Percentiles rank a stretch among this genome's conserved stretches.
These are phyloP conservation scores for Lithospermum erythrorhizon DNA, from an alignment of 257 asterid species.

Conservation along the genomic window DNA sequence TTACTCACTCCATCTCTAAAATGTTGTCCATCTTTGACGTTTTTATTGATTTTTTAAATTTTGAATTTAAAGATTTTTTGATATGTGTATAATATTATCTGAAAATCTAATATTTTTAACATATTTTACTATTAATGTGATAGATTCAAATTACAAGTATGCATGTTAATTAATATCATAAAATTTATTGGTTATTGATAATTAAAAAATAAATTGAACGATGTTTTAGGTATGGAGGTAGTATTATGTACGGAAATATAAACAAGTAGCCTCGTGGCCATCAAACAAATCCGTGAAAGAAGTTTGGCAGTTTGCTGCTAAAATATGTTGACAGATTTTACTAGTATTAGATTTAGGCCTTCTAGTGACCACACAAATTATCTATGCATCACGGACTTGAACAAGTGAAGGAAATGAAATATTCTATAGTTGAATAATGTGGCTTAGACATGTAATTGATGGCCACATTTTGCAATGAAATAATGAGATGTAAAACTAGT, in stretches of 20 bases:
- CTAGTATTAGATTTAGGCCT: not conserved
- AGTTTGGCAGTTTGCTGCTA: not conserved
- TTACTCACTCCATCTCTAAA: too few relatives aligned
- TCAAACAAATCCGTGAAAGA: constrained; percentile 1
- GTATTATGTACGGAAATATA: constrained; percentile 1
- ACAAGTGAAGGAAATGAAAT: not conserved
- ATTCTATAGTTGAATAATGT: not conserved
- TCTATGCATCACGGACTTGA: constrained; percentile 1
- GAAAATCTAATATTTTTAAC: too few relatives aligned
- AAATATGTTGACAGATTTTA: not conserved
- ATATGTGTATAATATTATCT: too few relatives aligned
- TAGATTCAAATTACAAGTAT: too few relatives aligned
- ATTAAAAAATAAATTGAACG: too few relatives aligned
- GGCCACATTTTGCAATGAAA: not conserved
- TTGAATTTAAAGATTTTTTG: too few relatives aligned
- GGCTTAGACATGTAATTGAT: not conserved
- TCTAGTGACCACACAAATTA: not conserved
- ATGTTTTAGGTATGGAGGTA: too few relatives aligned
- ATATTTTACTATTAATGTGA: too few relatives aligned
- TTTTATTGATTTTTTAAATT: too few relatives aligned
- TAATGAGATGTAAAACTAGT: not conserved
- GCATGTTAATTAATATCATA: too few relatives aligned
- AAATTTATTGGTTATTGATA: too few relatives aligned
- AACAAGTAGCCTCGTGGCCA: not conserved
- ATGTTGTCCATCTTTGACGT: too few relatives aligned